Evolutionary conservation across 768 basidiomycete species (phyloP), one percentile per base, ranked within the genome.

Genomic region (Leucosporidium creatinivorum): DNA sequence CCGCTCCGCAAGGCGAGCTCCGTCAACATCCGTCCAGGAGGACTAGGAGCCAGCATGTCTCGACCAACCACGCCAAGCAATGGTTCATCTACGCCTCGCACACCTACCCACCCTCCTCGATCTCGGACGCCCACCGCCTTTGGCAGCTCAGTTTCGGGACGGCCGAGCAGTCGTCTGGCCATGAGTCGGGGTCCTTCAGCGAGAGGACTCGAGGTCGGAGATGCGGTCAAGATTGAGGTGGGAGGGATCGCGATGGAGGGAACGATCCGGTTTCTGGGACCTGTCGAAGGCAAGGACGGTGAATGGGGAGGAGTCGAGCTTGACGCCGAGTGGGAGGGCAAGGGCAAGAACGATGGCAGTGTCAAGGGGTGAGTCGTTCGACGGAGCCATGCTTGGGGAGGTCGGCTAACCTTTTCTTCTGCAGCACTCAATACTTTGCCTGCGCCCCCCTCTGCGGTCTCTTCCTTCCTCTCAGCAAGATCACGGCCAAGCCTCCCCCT

Each of bases 231-330:
- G 70, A 88, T 96, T 54, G 91, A 92, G 74, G 89, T 87, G 15
- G 82, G 91, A 55, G 92, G 92, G 0, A 88, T 67, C 21, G 21
- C 18, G 51, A 77, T 88, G 77, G 93, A 96, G 76, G 94, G 94
- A 23, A 83, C 81, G 13, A 78, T 98, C 54, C 80, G 85, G 68
- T 97, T 85, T 78, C 69, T 93, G 23, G 94, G 94, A 8, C 83
- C 85, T 72, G 93, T 96, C 63, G 87, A 89, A 23, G 90, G 90
- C 60, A 97, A 97, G 78, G 82, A 84, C 4, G 94, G 93, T 5
- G 79, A 86, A 9, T 99, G 91, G 89, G 94, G 90, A 21, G 94
- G 94, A 19, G 90, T 99, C 26, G 91, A 97, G 78, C 82, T 99
- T 26, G 81, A 84, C 73, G 87, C 87, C 47, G 89, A 89, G 9